Evolutionary conservation across 257 asterid genomes (phyloP).

Genomic region (Plectranthus barbatus): DNA sequence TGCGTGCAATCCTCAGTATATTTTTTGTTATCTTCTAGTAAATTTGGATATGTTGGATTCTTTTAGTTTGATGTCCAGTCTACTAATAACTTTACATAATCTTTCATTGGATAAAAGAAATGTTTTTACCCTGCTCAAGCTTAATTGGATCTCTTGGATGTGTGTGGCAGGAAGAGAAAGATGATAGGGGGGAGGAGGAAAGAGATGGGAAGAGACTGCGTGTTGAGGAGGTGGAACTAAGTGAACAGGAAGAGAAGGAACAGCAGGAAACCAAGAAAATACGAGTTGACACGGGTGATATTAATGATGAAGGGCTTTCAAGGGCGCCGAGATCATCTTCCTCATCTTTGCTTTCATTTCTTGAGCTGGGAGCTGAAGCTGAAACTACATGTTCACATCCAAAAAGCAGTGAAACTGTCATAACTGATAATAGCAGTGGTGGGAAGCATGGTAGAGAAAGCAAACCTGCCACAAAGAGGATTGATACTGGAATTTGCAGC

Average conservation of each 20-base stretch:
- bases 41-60: background rate
- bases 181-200: slow-evolving; percentile 20
- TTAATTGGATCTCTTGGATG: slow-evolving; percentile 6
- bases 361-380: slow-evolving; percentile 28
- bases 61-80: background rate
- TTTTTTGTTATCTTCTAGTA: background rate
- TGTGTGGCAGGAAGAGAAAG: slow-evolving; percentile 32
- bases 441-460: slow-evolving; percentile 22
- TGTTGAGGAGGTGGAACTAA: slow-evolving; percentile 26
- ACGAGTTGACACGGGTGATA: slow-evolving; percentile 35
- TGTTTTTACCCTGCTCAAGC: background rate
- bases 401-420: slow-evolving; percentile 15
- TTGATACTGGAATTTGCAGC: slow-evolving; percentile 51
- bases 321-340: slow-evolving; percentile 23
- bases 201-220: slow-evolving; percentile 30
- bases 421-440: slow-evolving; percentile 1
- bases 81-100: background rate
- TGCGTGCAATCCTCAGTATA: background rate
- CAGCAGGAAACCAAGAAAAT: slow-evolving; percentile 40
- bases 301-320: slow-evolving; percentile 20
- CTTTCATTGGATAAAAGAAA: background rate
- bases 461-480: slow-evolving; percentile 26
- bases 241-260: slow-evolving; percentile 32
- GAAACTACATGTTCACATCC: slow-evolving; percentile 23
- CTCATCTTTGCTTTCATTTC: slow-evolving; percentile 19